Evolutionary conservation across 129 eudicot species (phyloP), one percentile per base, ranked within the genome.

Genomic region (Centaurea solstitialis): DNA sequence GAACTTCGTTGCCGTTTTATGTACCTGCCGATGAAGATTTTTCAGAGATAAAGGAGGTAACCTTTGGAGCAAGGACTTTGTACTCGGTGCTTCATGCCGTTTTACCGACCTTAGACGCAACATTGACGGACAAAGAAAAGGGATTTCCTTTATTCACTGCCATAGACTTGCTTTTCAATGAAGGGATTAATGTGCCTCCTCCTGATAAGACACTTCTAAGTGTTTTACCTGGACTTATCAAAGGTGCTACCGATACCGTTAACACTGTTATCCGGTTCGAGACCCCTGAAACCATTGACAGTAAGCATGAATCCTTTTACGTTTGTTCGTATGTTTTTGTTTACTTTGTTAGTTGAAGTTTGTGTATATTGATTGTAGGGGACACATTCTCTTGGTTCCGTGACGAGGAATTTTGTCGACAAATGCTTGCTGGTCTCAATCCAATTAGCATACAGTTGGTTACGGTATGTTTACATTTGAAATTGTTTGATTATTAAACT

Each of bases 1-100:
- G 97, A 84, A 72, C 80, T 23, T n/a, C 50, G 15, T 68, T 30
- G 1, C 74, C 91, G 0, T 93, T 85, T 23, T 85, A 93, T 47
- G 90, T 93, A 8, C 97, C 98, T 0, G 73, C 87, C 35, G 98
- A 93, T 77, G 98, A 93, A 81, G 90, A 88, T 45, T 93, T 93
- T 47, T 89, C 98, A 3, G 97, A 86, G 85, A 79, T 91, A 9
- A 93, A 93, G 82, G 9, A 17, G 7, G 37, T 9, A 10, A 79
- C 85, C 24, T 93, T 91, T 81, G 83, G 86, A 9, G 90, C 87
- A 6, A 91, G 82, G 35, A 64, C 91, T 3, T 70, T 91, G 9
- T 84, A 82, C 88, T 84, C 87, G 0, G 94, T 83, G 38, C 62
- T 93, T 6, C 94, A 93, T 64, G 92, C 89, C 0, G 41, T 93